phyloP scores from a whole-genome alignment of 768 basidiomycete species.

The Leucocoprinus leucothites region DNA sequence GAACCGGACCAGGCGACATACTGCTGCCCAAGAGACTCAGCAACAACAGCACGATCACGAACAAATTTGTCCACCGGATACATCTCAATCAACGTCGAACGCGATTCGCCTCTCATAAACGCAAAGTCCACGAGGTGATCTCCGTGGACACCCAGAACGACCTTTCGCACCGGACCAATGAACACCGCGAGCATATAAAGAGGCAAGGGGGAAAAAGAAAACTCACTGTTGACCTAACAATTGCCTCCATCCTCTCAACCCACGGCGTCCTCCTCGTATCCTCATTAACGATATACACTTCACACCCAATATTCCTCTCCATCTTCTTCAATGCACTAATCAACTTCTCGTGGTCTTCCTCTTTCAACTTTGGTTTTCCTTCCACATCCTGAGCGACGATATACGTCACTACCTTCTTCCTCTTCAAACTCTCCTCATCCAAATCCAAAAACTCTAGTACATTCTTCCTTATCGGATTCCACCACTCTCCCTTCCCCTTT shows the following conservation, averaged over 20 bases:
- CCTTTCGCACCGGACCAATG: conserved; percentile 28
- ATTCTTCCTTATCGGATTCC: conserved; percentile 51
- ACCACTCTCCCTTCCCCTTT: conserved; percentile 58
- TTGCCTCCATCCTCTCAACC: conserved; percentile 60
- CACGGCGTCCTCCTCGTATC: conserved; percentile 48
- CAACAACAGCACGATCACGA: conserved; percentile 58
- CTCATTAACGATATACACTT: conserved; percentile 52
- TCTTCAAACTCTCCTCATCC: conserved; percentile 4
- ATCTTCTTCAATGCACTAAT: conserved; percentile 54
- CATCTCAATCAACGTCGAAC: conserved; percentile 72
- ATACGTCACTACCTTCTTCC: conserved; percentile 60
- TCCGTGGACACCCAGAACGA: conserved; percentile 60
- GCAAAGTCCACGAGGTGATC: conserved; percentile 62
- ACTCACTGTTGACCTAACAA: conserved; percentile 67
- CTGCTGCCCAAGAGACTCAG: conserved; percentile 46
- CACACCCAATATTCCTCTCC: conserved; percentile 47
- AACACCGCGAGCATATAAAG: background rate
- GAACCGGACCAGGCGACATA: conserved; percentile 60
- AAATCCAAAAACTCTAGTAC: conserved; percentile 41
- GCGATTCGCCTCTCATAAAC: conserved; percentile 61
- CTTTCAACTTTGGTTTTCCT: conserved; percentile 46
- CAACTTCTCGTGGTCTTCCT: conserved; percentile 57
- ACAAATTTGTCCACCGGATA: conserved; percentile 67
- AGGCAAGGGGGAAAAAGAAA: conserved; percentile 1
- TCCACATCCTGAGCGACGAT: conserved; percentile 35